phyloP scores from a whole-genome alignment of 164 flowering plant genomes.

The Vitis vinifera region DNA sequence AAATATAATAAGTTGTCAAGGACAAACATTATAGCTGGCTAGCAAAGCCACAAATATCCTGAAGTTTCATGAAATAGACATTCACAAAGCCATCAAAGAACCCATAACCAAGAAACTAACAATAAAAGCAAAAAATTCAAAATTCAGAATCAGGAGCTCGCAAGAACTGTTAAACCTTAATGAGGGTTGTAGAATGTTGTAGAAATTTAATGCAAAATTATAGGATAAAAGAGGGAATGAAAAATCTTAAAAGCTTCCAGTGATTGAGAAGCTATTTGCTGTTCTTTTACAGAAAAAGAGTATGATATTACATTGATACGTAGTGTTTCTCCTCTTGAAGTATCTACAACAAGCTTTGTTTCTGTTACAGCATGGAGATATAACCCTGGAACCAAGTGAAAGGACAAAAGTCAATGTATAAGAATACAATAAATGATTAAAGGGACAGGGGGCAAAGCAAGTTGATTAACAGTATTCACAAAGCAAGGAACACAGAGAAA shows the following conservation, averaged over 20 bases:
- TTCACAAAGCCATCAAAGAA: background rate
- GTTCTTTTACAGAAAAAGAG: background rate
- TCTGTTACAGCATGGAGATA: slow-evolving; percentile 74
- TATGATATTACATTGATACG: slow-evolving; percentile 62
- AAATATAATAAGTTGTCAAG: background rate
- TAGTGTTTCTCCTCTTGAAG: slow-evolving; percentile 82
- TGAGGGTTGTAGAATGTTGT: background rate
- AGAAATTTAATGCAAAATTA: background rate
- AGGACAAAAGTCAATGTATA: background rate
- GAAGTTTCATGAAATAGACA: background rate
- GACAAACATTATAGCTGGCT: background rate
- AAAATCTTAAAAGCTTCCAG: background rate
- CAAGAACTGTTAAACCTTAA: background rate
- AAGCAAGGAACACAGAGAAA: background rate
- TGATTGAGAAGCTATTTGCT: background rate
- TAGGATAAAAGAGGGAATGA: background rate
- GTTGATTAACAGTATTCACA: background rate
- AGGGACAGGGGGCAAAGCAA: too few species aligned
- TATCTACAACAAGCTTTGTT: slow-evolving; percentile 78
- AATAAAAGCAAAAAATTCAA: background rate
- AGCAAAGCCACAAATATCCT: background rate
- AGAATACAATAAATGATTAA: background rate
- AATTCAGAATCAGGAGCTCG: background rate
- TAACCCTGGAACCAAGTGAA: slow-evolving; percentile 47
- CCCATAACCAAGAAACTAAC: background rate